Conservation (phyloP, 345 rosid genomes). For the Garcia nutans region DNA sequence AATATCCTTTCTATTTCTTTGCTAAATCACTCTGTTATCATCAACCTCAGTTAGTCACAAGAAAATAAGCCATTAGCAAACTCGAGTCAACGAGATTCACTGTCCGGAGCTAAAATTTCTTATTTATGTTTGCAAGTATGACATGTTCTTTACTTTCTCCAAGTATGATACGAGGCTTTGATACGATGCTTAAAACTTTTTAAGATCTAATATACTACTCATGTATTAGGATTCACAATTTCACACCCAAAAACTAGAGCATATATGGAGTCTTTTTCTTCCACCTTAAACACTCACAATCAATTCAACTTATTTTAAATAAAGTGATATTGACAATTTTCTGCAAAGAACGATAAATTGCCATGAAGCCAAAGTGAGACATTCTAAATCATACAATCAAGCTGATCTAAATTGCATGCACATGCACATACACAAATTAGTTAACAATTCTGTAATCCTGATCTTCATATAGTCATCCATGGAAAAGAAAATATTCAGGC, state of each 20-base stretch:
- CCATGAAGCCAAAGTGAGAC: not conserved
- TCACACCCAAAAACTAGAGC: too few species aligned
- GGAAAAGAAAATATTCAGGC: not conserved
- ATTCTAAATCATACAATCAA: conserved; percentile 1
- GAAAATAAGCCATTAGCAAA: too few species aligned
- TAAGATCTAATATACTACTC: not conserved
- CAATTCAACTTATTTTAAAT: not conserved
- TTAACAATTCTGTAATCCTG: not conserved
- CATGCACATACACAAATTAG: not conserved
- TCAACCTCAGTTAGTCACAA: too few species aligned
- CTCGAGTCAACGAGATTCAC: too few species aligned
- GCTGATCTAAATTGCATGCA: not conserved
- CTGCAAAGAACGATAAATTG: not conserved
- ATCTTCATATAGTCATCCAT: not conserved
- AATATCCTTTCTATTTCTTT: not conserved
- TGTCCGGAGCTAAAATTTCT: not conserved
- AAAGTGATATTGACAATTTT: not conserved
- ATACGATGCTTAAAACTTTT: not conserved
- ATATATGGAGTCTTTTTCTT: too few species aligned
- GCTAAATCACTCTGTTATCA: too few species aligned
- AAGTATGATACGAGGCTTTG: not conserved
- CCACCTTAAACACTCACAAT: too few species aligned
- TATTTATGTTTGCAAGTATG: too few species aligned
- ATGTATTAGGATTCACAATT: too few species aligned
- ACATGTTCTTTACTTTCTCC: not conserved